Base-by-base conservation (phyloP, 768 basidiomycete genomes). In the Trametes villosa region DNA sequence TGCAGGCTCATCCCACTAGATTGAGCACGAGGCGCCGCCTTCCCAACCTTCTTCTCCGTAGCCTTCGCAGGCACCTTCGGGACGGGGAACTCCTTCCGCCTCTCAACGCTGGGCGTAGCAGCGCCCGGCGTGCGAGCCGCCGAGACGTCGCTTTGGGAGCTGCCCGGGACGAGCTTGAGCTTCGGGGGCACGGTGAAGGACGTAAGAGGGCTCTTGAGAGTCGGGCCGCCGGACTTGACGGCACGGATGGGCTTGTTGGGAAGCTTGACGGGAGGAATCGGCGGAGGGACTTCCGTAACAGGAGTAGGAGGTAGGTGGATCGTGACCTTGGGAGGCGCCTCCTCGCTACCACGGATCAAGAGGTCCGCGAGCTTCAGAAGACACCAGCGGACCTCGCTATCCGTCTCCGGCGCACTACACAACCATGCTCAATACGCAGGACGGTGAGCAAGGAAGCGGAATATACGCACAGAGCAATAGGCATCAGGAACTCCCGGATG, bases 301-400 rank as follows among this genome's bases (percentile, higher is more conserved):
- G 94, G 92, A 2, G 91, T 93, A 27, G 84, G 78, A 9, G 86
- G 83, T 53, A 95, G 85, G 66, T 93, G 91, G 50, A 96, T 87
- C 46, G 86, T 91, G 62, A 96, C 87, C 58, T 92, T 94, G 1
- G 96, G 96, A 7, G 90, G 79, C 2, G 86, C 81, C 74, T 98
- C 96, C 59, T 92, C 87, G 3, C 86, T 78, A 24, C 92, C 90
- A 52, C 88, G 86, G 65, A 96, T 88, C 42, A 94, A 82, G 20
- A 96, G 80, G 67, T 98, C 96, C 6, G 92, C 93, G 24, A 97
- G 78, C 74, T 98, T 98, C 68, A 98, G 80, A 49, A 96, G 77
- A 64, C 89, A 92, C 86, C 94, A 92, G 46, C 95, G 88, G 40
- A 96, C 90, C 76, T 96, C 92, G 68, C 92, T 83, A 72, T 97